These are phyloP conservation scores for Metarhizium album DNA, from an alignment of 2,329 filamentous ascomycete species.

Conservation along the genomic window DNA sequence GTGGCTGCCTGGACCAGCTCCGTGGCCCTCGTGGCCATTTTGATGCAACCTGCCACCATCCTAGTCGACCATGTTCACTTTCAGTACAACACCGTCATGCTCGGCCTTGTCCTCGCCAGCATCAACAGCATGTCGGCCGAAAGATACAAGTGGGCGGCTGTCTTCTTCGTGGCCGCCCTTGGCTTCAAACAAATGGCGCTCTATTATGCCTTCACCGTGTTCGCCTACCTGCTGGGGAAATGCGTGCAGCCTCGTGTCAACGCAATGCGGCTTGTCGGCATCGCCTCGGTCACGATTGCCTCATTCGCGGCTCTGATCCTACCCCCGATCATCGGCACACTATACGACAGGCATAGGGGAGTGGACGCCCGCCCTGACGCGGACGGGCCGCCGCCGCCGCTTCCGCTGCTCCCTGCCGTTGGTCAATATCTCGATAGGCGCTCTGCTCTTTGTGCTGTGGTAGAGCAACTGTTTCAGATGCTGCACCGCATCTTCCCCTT, in stretches of 20 bases:
- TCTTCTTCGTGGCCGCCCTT: constrained; percentile 89
- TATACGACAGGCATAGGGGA: constrained; percentile 58
- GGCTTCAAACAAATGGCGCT: constrained; percentile 99
- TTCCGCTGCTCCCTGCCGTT: constrained; percentile 52
- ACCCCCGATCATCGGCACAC: constrained; percentile 61
- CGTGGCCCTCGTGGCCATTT: constrained; percentile 76
- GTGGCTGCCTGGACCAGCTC: constrained; percentile 74
- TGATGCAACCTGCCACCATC: constrained; percentile 85
- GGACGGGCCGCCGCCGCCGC: constrained; percentile 45
- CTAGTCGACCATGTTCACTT: constrained; percentile 94
- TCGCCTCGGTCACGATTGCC: constrained; percentile 60
- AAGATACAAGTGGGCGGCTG: constrained; percentile 74
- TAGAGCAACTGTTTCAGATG: constrained; percentile 73
- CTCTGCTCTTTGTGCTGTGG: constrained; percentile 60
- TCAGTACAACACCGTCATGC: constrained; percentile 98
- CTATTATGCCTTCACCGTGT: constrained; percentile 90
- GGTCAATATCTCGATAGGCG: constrained; percentile 48
- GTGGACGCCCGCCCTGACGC: constrained; percentile 46
- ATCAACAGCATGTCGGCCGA: constrained; percentile 84
- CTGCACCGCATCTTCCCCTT: constrained; percentile 94
- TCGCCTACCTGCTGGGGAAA: constrained; percentile 79
- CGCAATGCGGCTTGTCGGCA: constrained; percentile 56
- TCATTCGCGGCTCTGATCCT: constrained; percentile 67
- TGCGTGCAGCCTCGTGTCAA: constrained; percentile 70
- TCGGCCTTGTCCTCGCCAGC: constrained; percentile 76